Conservation (phyloP, 1,139 yeast species). For the Yamadazyma oceani region DNA sequence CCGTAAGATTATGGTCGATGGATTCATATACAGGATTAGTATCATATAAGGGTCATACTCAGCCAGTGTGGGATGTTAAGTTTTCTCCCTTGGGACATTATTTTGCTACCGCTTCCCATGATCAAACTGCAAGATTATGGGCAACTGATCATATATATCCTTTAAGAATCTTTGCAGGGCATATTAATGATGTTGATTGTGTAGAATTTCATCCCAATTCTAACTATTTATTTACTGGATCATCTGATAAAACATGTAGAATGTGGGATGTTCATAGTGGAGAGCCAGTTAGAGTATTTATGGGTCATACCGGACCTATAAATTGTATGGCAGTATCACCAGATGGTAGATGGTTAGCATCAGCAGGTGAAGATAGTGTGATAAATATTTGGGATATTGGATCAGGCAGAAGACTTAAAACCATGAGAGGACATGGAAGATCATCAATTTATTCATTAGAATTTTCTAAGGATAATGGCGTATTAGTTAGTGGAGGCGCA, state of each 20-base stretch:
- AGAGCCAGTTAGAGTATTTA: slow-evolving; percentile 85
- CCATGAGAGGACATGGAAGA: slow-evolving; percentile 89
- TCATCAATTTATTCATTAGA: slow-evolving; percentile 82
- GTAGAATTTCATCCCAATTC: slow-evolving; percentile 97
- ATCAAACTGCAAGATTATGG: slow-evolving; percentile 97
- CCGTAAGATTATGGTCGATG: slow-evolving; percentile 90
- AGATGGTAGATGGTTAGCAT: slow-evolving; percentile 95
- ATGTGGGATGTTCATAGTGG: slow-evolving; percentile 98
- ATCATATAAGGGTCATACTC: slow-evolving; percentile 93
- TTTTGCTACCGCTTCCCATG: slow-evolving; percentile 96
- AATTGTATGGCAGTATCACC: slow-evolving; percentile 88
- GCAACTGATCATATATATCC: slow-evolving; percentile 98
- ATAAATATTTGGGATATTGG: slow-evolving; percentile 95
- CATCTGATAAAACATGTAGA: slow-evolving; percentile 91
- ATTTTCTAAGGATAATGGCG: slow-evolving; percentile 85
- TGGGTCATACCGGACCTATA: slow-evolving; percentile 90
- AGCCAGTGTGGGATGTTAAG: slow-evolving; percentile 96
- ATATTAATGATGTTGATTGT: slow-evolving; percentile 92
- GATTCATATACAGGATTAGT: slow-evolving; percentile 90
- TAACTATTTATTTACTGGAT: slow-evolving; percentile 90
- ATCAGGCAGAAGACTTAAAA: slow-evolving; percentile 79
- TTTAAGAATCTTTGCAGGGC: slow-evolving; percentile 94
- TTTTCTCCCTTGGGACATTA: slow-evolving; percentile 96
- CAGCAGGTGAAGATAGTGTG: slow-evolving; percentile 91
- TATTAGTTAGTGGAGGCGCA: slow-evolving; percentile 88